Base-by-base conservation (phyloP, 2,329 filamentous ascomycete genomes). In the Penicillium sp. region DNA sequence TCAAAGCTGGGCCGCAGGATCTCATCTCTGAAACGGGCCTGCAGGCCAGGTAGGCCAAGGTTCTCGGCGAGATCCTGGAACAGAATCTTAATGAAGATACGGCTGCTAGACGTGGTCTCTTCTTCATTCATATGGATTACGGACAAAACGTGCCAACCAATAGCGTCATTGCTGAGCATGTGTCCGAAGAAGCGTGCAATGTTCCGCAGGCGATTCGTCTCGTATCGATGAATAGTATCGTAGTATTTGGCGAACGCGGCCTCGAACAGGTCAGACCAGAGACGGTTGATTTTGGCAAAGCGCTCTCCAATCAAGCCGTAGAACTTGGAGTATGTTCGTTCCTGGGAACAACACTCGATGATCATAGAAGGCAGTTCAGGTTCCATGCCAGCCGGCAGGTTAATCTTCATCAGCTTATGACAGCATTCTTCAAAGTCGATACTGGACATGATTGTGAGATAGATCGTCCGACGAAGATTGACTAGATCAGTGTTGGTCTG, bases 81-180 rank as follows among this genome's bases (percentile, higher is more conserved):
- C 13, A 99, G 80, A 59, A 98, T 98, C 81, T 97, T 98, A 83
- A 99, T 91, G 74, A 98, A 99, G 76, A 99, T 98, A 82, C 95
- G 92, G 68, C 92, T 96, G 64, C 92, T 95, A 1, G 93, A 94
- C 0, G 94, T 99, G 0, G 95, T 99, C 72, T 99, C 95, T 60
- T 98, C 94, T 76, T 99, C 93, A 73, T 95, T 99, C 55, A 99
- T 81, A 74, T 93, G 93, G 63, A 99, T 87, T 57, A 89, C 85
- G 0, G 89, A 91, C 51, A 99, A 78, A 25, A 92, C 89, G 72
- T 98, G 92, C 95, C 95, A 98, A 60, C 91, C 91, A 60, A 99
- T 89, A 22, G 92, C 92, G 72, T 97, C 93, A 10, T 89, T 91
- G 51, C 91, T 89, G 55, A 99, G 85, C 73, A 98, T 84, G 74